Conservation (phyloP, 495 filamentous ascomycete species). For the Aspergillus carlsbadensis region DNA sequence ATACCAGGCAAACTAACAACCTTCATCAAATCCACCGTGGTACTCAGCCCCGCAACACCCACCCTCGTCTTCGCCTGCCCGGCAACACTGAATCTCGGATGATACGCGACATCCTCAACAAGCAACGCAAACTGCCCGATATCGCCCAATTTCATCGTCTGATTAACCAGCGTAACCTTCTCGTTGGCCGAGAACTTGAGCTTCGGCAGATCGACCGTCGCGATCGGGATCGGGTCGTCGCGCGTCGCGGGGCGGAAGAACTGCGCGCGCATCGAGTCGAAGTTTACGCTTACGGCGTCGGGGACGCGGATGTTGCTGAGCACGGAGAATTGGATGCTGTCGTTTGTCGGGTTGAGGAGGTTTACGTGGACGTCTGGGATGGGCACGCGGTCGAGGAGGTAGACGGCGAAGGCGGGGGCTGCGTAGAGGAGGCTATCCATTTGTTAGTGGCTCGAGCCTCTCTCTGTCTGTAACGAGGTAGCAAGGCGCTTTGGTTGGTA, state of each 20-base stretch:
- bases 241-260: background rate
- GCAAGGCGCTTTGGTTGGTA: background rate
- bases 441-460: background rate
- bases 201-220: background rate
- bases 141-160: background rate
- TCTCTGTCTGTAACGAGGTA: too few species aligned
- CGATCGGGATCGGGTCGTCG: background rate
- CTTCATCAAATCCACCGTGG: slow-evolving; percentile 1
- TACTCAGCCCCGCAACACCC: background rate
- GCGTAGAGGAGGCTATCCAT: slow-evolving; percentile 7
- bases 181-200: background rate
- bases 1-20: slow-evolving; percentile 1
- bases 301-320: slow-evolving; percentile 8
- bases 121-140: slow-evolving; percentile 3
- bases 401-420: slow-evolving; percentile 8
- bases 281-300: background rate
- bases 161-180: background rate
- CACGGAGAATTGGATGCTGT: slow-evolving; percentile 10
- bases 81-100: background rate
- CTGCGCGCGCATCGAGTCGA: slow-evolving; percentile 2
- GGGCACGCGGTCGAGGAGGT: slow-evolving; percentile 7
- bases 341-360: slow-evolving; percentile 8
- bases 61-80: background rate
- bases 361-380: slow-evolving; percentile 2
- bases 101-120: slow-evolving; percentile 4